Base-by-base conservation (phyloP, 306 rosid genomes). In the Rubus parviflorus region DNA sequence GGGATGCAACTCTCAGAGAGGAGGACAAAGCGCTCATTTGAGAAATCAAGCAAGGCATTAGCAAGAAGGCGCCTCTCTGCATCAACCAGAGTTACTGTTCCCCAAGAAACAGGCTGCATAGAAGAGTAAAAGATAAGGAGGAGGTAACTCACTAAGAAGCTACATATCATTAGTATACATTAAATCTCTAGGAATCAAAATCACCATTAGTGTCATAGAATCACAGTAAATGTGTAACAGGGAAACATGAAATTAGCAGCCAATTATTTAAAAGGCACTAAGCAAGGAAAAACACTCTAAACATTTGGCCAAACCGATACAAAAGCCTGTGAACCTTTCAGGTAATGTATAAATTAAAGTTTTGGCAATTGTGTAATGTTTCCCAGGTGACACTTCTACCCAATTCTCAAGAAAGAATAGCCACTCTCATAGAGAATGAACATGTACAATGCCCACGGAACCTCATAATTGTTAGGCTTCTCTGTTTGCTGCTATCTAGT, bases 1-100 rank as follows among this genome's bases (percentile, higher is more conserved):
- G 99, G 97, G 82, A 95, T 92, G 89, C 99, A 90, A 80, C 97
- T 95, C 87, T 95, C 99, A 0, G 99, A 95, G 40, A 95, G 92
- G 51, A 92, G 97, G 77, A 95, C 85, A 81, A 95, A 95, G 3
- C 93, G 86, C 75, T 95, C 93, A n/a, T 95, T 95, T 57, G 97
- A 95, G 70, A 87, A 85, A 87, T 95, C 96, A 0, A 95, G 92
- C 61, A 92, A 83, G 8, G 97, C 98, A 62, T 95, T 95, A 51
- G 92, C 97, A 77, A 95, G 80, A 65, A 95, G 98, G 41, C 97
- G 92, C 87, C 90, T 90, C 89, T 95, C 98, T 0, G 98, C 98
- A 85, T 89, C 98, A 1, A 89, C 82, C 23, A 95, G 85, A 0
- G 92, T 81, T 23, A 88, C 88, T 1, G 89, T 85, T 46, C 98